Conservation (phyloP, 2,329 filamentous ascomycete species). For the Fusarium temperatum region DNA sequence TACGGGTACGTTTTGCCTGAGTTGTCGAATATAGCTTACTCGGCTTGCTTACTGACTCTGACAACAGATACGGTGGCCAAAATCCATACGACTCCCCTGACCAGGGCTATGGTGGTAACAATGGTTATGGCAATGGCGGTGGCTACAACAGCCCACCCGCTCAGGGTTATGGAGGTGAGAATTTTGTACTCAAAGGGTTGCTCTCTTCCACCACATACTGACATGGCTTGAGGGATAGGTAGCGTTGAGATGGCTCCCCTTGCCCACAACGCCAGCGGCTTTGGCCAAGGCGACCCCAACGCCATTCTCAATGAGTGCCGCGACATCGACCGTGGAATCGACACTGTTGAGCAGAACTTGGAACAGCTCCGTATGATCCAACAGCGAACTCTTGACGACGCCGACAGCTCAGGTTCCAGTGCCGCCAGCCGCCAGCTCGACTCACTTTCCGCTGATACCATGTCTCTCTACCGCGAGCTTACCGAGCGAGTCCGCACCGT, state of each 20-base stretch:
- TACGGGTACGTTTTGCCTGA: conserved; percentile 60
- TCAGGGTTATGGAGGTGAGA: conserved; percentile 41
- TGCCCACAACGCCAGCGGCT: conserved; percentile 59
- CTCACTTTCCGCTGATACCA: conserved; percentile 78
- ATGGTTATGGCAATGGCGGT: conserved; percentile 39
- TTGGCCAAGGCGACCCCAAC: conserved; percentile 69
- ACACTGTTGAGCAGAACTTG: conserved; percentile 77
- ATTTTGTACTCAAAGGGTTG: background rate
- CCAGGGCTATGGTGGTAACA: conserved; percentile 36
- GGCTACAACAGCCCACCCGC: conserved; percentile 34
- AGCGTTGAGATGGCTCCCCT: conserved; percentile 79
- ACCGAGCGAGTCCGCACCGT: conserved; percentile 81
- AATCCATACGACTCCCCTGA: conserved; percentile 70
- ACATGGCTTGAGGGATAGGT: conserved; percentile 46
- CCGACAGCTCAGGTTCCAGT: conserved; percentile 74
- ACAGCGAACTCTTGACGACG: conserved; percentile 75
- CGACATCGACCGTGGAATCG: conserved; percentile 80
- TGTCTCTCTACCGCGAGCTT: conserved; percentile 82
- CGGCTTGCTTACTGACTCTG: conserved; percentile 44
- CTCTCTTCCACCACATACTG: conserved; percentile 13
- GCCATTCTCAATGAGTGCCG: conserved; percentile 86
- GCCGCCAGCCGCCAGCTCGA: conserved; percentile 76
- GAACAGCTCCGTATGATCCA: conserved; percentile 77
- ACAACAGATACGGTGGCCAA: conserved; percentile 61
- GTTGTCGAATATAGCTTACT: background rate